Evolutionary conservation across 1,284 basidiomycete genomes (phyloP).

Genomic region (Ceratobasidium sp.): DNA sequence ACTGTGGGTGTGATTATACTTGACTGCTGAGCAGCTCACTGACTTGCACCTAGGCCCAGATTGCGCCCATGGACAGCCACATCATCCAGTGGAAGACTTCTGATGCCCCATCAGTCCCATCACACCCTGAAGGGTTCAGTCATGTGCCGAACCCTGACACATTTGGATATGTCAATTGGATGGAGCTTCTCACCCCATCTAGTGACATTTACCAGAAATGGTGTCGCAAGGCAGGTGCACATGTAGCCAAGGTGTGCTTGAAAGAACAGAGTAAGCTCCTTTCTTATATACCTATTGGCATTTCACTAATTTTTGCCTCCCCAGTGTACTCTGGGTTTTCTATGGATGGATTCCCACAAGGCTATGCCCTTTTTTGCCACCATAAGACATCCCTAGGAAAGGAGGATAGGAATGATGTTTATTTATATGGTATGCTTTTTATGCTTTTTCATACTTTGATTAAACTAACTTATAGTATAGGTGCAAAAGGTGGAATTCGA

Average conservation of each 20-base stretch:
- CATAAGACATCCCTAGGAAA: neutral
- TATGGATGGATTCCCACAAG: constrained; percentile 2
- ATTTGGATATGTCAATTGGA: constrained; percentile 1
- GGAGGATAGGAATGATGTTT: neutral
- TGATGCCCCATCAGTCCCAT: neutral
- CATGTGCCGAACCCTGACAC: neutral
- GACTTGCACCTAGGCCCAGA: no score
- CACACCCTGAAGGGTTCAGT: neutral
- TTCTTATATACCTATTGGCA: neutral
- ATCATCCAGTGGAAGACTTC: neutral
- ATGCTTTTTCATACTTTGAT: neutral
- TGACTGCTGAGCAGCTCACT: no score
- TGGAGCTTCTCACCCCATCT: neutral
- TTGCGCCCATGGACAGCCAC: no score
- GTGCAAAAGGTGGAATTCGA: neutral
- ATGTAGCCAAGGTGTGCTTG: neutral
- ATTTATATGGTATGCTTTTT: constrained; percentile 20
- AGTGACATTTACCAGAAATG: neutral
- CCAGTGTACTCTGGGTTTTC: neutral
- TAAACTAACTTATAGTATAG: neutral
- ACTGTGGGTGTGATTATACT: no score
- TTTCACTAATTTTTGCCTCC: neutral
- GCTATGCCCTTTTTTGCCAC: constrained; percentile 4
- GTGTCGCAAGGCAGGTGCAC: neutral
- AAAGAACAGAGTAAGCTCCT: neutral